Evolutionary conservation across 2,329 filamentous ascomycete genomes (phyloP).

Genomic region (Corinectria fuckeliana): DNA sequence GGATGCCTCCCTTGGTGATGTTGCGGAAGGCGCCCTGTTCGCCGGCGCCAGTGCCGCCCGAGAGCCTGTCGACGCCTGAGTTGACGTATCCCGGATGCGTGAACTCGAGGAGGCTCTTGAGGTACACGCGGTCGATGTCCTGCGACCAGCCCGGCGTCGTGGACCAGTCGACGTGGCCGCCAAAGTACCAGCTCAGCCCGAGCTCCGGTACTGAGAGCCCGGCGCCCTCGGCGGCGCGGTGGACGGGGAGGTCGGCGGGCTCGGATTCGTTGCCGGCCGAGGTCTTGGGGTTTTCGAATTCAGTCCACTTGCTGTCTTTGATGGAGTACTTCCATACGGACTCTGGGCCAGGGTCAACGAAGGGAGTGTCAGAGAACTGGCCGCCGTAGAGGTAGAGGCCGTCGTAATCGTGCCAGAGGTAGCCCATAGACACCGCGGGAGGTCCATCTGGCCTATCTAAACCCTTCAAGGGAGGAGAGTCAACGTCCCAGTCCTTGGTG

Average conservation of each 20-base stretch:
- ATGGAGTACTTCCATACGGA: conserved; percentile 77
- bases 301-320: conserved; percentile 63
- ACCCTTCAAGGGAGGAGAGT: conserved; percentile 66
- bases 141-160: conserved; percentile 72
- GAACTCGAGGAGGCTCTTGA: conserved; percentile 78
- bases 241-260: conserved; percentile 60
- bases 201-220: conserved; percentile 73
- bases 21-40: conserved; percentile 72
- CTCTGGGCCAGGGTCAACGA: conserved; percentile 61
- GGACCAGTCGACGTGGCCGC: conserved; percentile 71
- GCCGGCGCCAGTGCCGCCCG: conserved; percentile 61
- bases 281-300: conserved; percentile 66
- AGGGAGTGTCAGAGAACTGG: conserved; percentile 70
- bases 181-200: conserved; percentile 79
- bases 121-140: conserved; percentile 67
- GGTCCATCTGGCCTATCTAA: conserved; percentile 71
- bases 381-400: conserved; percentile 78
- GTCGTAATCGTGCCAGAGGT: conserved; percentile 75
- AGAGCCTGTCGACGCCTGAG: conserved; percentile 63
- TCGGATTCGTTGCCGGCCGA: conserved; percentile 69
- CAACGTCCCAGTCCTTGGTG: conserved; percentile 73
- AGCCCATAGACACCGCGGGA: conserved; percentile 74
- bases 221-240: conserved; percentile 76
- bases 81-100: conserved; percentile 76
- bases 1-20: conserved; percentile 74